Evolutionary conservation across 2,329 filamentous ascomycete species (phyloP), one percentile per base, ranked within the genome.

Genomic region (Fonsecaea erecta): DNA sequence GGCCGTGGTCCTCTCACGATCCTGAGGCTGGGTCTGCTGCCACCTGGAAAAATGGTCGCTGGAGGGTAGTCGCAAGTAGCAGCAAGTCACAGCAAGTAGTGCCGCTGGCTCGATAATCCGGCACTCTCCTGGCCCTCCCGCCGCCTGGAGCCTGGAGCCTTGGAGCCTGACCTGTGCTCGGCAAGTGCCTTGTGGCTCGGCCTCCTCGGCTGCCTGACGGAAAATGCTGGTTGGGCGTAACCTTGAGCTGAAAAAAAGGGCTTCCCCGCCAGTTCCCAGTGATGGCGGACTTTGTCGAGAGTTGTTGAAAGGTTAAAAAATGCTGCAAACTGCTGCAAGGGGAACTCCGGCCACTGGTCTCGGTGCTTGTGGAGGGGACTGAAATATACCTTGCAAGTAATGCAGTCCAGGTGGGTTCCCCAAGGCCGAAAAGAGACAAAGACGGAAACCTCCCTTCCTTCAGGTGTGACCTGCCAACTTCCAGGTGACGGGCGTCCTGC

Each of bases 381-480:
- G 37, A 40, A 40, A 40, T 40, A 26, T 24, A 21, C 43, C 21
- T 48, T 24, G 43, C 18, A 24, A 48, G 11, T 30, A 24, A 24
- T 48, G 18, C 7, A 48, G 18, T 48, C 43, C 43, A 24, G 43
- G 43, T 48, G 43, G 43, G 21, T 24, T 8, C 8, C 14, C 21
- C 18, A 48, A 8, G 43, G 43, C 43, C 7, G 43, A 24, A 46
- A 46, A 24, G 37, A 35, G 53, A n/a, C 52, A 24, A 57, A 14
- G 24, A 56, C 62, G 62, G 62, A 64, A 56, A 40, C 59, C 28
- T 43, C 24, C 34, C 59, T 37, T 48, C 54, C 32, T 48, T 34
- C 59, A 18, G 46, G 52, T 64, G 57, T 54, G 35, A 61, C 62
- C 58, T 64, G 62, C 57, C 62, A 57, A 64, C 52, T 46, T 43